Evolutionary conservation across 257 asterid species (phyloP).

Genomic region (Knoxia roxburghii): DNA sequence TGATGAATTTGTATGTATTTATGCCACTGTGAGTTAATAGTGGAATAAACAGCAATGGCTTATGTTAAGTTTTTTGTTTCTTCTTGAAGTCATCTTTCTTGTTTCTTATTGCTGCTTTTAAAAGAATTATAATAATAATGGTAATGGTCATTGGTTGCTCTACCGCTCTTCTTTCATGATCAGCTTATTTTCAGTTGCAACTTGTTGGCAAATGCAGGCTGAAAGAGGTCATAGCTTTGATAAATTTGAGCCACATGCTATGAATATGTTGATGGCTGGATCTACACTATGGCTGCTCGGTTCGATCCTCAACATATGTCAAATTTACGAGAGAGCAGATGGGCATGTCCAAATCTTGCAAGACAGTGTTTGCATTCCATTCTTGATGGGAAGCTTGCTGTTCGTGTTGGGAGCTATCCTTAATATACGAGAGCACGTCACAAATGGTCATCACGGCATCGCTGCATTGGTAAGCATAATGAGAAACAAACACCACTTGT

Average conservation of each 20-base stretch:
- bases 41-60: background rate
- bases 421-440: conserved; percentile 42
- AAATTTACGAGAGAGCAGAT: conserved; percentile 80
- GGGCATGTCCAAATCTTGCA: conserved; percentile 79
- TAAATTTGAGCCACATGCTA: conserved; percentile 45
- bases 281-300: conserved; percentile 75
- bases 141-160: background rate
- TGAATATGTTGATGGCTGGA: conserved; percentile 70
- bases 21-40: background rate
- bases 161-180: background rate
- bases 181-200: too few species aligned
- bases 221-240: conserved; percentile 38
- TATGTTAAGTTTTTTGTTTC: background rate
- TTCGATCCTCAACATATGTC: conserved; percentile 77
- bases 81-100: background rate
- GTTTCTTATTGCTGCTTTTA: background rate
- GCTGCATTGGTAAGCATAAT: conserved; percentile 37
- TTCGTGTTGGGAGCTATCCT: conserved; percentile 58
- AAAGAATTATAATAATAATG: too few species aligned
- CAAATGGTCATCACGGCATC: conserved; percentile 42
- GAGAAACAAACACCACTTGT: background rate
- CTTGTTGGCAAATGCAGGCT: conserved; percentile 33
- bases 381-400: conserved; percentile 62
- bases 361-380: conserved; percentile 62
- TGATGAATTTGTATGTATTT: background rate